These are phyloP conservation scores for Neurospora sp. DNA, from an alignment of 2,329 filamentous ascomycete genomes.

Conservation along the genomic window DNA sequence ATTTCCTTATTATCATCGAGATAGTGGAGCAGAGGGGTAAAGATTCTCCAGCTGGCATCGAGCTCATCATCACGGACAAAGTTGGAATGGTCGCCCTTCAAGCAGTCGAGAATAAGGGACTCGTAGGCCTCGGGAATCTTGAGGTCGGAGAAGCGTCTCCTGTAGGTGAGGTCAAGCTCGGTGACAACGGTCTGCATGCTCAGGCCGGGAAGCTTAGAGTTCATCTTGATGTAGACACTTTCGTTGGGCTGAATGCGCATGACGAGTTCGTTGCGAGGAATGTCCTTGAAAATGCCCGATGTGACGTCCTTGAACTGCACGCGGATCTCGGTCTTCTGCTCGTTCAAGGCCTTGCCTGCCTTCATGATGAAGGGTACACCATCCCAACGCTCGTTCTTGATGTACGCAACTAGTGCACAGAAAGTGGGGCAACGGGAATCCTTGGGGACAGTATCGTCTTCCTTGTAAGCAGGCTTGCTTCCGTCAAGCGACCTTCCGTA, in stretches of 20 bases:
- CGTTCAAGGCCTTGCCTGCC: conserved; percentile 96
- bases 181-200: conserved; percentile 99
- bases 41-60: conserved; percentile 96
- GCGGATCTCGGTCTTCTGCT: conserved; percentile 98
- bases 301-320: conserved; percentile 99
- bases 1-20: conserved; percentile 99
- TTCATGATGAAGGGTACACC: conserved; percentile 99
- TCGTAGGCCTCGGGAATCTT: conserved; percentile 99
- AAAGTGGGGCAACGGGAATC: conserved; percentile 97
- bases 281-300: conserved; percentile 99
- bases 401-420: conserved; percentile 92
- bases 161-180: conserved; percentile 95
- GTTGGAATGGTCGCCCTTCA: conserved; percentile 99
- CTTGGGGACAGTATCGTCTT: conserved; percentile 96
- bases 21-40: conserved; percentile 94
- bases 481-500: conserved; percentile 95
- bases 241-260: conserved; percentile 99
- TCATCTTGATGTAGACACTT: conserved; percentile 99
- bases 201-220: conserved; percentile 95
- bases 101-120: conserved; percentile 88
- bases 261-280: conserved; percentile 96
- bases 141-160: conserved; percentile 94
- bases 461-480: conserved; percentile 94
- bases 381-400: conserved; percentile 99
- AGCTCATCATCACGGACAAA: conserved; percentile 96